Conservation (phyloP, 83 land plant genomes). For the Diphasiastrum complanatum region DNA sequence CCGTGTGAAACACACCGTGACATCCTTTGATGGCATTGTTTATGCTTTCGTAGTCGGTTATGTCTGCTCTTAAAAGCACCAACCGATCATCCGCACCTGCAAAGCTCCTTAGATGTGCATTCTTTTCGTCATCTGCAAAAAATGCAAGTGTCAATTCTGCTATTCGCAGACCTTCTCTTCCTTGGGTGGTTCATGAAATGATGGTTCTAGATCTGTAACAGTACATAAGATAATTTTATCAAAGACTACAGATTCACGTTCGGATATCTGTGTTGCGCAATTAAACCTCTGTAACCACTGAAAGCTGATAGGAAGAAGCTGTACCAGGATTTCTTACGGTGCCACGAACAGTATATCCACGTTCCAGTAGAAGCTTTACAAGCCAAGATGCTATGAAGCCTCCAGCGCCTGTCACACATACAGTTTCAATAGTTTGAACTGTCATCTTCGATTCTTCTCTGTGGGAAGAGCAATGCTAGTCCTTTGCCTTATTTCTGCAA, state of each 20-base stretch:
- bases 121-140: conserved; percentile 34
- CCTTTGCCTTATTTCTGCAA: too few species aligned
- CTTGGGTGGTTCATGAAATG: too few species aligned
- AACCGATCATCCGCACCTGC: conserved; percentile 36
- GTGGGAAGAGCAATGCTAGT: too few species aligned
- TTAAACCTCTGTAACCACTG: background rate
- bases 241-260: background rate
- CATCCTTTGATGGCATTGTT: conserved; percentile 40
- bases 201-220: background rate
- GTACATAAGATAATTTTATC: background rate
- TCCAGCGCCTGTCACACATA: conserved; percentile 48
- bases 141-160: background rate
- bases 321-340: conserved; percentile 48
- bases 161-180: background rate
- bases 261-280: background rate
- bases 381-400: conserved; percentile 46
- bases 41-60: conserved; percentile 37
- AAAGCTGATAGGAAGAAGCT: background rate
- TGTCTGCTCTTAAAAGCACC: conserved; percentile 43
- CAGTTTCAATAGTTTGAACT: too few species aligned
- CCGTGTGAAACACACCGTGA: conserved; percentile 52
- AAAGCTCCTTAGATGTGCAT: conserved; percentile 37
- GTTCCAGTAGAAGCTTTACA: conserved; percentile 31
- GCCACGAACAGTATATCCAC: conserved; percentile 36
- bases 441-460: too few species aligned